A percentile compares a stretch with the other conserved stretches of the same genome.
Evolutionary conservation across 371 early-diverging fungal genomes (phyloP).

Genomic region (Vairimorpha ceranae): DNA sequence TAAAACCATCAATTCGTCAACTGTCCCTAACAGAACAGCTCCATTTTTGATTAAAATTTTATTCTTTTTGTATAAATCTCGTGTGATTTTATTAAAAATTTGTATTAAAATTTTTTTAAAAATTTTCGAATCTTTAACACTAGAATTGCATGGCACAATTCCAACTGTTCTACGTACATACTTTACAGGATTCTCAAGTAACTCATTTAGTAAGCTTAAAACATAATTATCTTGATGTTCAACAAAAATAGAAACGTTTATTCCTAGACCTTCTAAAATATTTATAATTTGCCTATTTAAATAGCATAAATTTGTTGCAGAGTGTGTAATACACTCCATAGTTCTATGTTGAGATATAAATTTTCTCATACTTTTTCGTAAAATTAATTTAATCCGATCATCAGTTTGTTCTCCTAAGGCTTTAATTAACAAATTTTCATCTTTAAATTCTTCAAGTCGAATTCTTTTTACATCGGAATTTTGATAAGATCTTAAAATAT

Average conservation of each 20-base stretch:
- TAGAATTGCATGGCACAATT: background rate
- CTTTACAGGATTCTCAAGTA: background rate
- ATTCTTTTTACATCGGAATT: background rate
- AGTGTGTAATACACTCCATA: conserved; percentile 48
- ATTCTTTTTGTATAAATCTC: conserved; percentile 68
- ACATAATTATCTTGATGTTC: conserved; percentile 30
- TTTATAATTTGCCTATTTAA: conserved; percentile 57
- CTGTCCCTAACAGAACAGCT: conserved; percentile 69
- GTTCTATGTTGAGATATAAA: conserved; percentile 65
- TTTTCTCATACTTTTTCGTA: conserved; percentile 67
- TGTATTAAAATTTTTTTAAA: conserved; percentile 65
- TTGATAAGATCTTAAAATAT: conserved; percentile 8
- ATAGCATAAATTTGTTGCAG: conserved; percentile 25
- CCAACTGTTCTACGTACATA: conserved; percentile 22
- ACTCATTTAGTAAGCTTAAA: background rate
- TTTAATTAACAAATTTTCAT: background rate
- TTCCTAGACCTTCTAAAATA: conserved; percentile 42
- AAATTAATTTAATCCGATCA: conserved; percentile 15
- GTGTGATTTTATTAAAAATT: conserved; percentile 65
- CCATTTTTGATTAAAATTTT: conserved; percentile 68
- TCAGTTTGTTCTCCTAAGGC: background rate
- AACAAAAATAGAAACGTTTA: conserved; percentile 27
- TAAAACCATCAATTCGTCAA: conserved; percentile 69
- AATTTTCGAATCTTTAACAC: conserved; percentile 31
- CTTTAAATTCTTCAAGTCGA: background rate